phyloP scores from a whole-genome alignment of 768 basidiomycete genomes.

The Kwoniella dendrophila region DNA sequence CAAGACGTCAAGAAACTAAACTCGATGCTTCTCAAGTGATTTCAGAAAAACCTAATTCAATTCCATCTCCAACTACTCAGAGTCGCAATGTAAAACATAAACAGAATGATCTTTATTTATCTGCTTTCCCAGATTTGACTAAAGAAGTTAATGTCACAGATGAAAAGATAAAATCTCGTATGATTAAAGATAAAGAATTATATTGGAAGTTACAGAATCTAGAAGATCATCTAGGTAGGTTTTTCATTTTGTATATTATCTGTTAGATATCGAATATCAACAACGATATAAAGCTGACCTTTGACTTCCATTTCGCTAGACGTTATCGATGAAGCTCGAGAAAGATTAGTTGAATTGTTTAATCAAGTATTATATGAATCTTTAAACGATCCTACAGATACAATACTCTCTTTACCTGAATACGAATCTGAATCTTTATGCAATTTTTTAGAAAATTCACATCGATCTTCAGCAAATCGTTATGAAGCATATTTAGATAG shows the following conservation, averaged over 20 bases:
- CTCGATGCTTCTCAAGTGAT: not conserved
- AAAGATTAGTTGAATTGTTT: constrained; percentile 33
- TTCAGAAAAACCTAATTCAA: not conserved
- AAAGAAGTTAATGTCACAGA: not conserved
- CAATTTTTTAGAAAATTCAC: constrained; percentile 23
- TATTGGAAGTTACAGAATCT: constrained; percentile 48
- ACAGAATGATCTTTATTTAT: not conserved
- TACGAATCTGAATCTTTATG: constrained; percentile 29
- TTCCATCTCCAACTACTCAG: not conserved
- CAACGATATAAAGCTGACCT: constrained; percentile 5
- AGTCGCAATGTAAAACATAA: too few species aligned
- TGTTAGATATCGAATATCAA: too few species aligned
- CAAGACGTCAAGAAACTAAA: not conserved
- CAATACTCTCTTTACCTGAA: constrained; percentile 32
- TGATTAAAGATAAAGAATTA: constrained; percentile 31
- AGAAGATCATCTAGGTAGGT: constrained; percentile 46
- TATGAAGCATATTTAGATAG: constrained; percentile 43
- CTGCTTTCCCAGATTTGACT: constrained; percentile 9
- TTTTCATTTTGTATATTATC: too few species aligned
- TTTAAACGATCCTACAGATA: constrained; percentile 9
- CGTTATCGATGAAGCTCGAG: constrained; percentile 26
- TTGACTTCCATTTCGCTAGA: constrained; percentile 15
- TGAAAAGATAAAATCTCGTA: not conserved
- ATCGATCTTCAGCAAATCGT: constrained; percentile 26
- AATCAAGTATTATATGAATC: constrained; percentile 36